Percentiles rank a stretch among this genome's conserved stretches.
These are phyloP conservation scores for Taiozyma sp. DNA, from an alignment of 1,139 yeast genomes.

Conservation along the genomic window DNA sequence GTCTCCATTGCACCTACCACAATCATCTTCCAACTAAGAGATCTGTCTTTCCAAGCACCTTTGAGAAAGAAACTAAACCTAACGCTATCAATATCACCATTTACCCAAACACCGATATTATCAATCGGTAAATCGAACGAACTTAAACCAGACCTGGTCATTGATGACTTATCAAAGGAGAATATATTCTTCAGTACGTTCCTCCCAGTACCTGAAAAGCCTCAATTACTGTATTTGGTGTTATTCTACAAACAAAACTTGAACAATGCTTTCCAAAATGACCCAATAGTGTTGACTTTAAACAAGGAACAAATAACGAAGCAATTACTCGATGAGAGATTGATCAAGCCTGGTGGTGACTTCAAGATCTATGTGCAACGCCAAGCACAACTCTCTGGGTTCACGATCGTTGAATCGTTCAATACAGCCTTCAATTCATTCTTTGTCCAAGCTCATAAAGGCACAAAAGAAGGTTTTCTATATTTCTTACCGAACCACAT, in stretches of 20 bases:
- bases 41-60: constrained; percentile 46
- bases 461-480: constrained; percentile 81
- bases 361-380: constrained; percentile 28
- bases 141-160: constrained; percentile 32
- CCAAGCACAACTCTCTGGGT: constrained; percentile 35
- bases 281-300: constrained; percentile 39
- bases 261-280: constrained; percentile 29
- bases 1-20: constrained; percentile 29
- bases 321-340: constrained; percentile 25
- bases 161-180: constrained; percentile 27
- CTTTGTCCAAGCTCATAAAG: constrained; percentile 72
- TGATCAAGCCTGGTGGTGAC: constrained; percentile 24
- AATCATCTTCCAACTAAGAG: constrained; percentile 39
- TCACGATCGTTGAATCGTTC: constrained; percentile 30
- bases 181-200: constrained; percentile 41
- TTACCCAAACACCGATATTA: constrained; percentile 30
- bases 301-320: constrained; percentile 31
- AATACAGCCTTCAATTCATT: constrained; percentile 26
- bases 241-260: constrained; percentile 31
- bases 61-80: constrained; percentile 41
- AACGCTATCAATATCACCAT: constrained; percentile 30
- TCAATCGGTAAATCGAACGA: constrained; percentile 36
- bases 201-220: constrained; percentile 44
- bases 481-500: constrained; percentile 64
- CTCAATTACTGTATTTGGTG: constrained; percentile 33